Base-by-base conservation (phyloP, 2,329 filamentous ascomycete genomes). In the Juglanconis sp. region DNA sequence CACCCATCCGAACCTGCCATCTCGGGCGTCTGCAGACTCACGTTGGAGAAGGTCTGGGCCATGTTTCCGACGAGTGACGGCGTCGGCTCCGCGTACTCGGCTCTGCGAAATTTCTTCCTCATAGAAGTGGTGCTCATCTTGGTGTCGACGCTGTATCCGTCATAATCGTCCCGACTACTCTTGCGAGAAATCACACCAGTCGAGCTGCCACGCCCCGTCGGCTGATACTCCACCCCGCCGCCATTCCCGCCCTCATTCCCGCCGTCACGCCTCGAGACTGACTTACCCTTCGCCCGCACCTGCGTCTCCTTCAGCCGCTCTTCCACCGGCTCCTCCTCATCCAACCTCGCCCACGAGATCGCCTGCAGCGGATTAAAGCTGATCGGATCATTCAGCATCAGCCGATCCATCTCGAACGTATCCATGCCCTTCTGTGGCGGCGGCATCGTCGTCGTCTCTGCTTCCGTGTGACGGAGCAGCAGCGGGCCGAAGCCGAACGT, bases 301-400 rank as follows among this genome's bases (percentile, higher is more conserved):
- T 38, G 13, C 9, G 40, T 24, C 17, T n/a, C 7, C 24, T 11
- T 42, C 24, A 9, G 34, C 44, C 24, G 15, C 13, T 8, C 17
- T 30, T 15, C 31, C 32, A 13, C 35, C n/a, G 55, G 17, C 17
- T 17, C 46, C 1, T 40, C 36, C 1, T 40, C 36, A 10, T 58
- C 54, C 35, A 61, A 38, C 58, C 31, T 61, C 13, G 61, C 59
- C 61, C 61, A 63, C 10, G 54, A 44, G 40, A 60, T 57, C 10
- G 61, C 61, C 35, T 44, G 56, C 47, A 63, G 36, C 8, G 61
- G 61, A 30, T 63, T 61, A 59, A 63, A 63, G 59, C 61, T 63
- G 47, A 63, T 48, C 32, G 61, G 61, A 42, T 63, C 61, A 30
- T 55, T 61, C 9, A 49, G 56, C 38, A 63, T 46, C 40, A 62